Percentiles rank a stretch among this genome's conserved stretches.
These are phyloP conservation scores for Mrakia blollopis DNA, from an alignment of 768 basidiomycete species.

Conservation along the genomic window DNA sequence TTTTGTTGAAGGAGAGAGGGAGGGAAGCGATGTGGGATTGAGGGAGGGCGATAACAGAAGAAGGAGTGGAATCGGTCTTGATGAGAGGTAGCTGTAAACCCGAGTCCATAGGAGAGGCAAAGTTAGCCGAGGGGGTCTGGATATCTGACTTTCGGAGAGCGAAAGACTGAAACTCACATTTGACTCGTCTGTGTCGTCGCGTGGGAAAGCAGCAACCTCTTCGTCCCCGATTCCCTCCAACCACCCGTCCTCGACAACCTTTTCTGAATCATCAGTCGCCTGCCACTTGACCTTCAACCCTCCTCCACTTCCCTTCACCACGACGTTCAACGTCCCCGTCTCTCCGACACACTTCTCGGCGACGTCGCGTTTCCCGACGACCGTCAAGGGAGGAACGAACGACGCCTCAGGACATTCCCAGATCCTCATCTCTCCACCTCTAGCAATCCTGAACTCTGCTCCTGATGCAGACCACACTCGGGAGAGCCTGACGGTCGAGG, in stretches of 20 bases:
- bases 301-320: constrained; percentile 50
- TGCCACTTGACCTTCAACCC: constrained; percentile 67
- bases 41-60: constrained; percentile 58
- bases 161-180: not conserved
- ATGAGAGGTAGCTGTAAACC: constrained; percentile 31
- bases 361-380: constrained; percentile 21
- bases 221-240: constrained; percentile 78
- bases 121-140: too few species aligned
- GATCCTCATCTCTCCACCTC: constrained; percentile 11
- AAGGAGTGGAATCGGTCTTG: constrained; percentile 61
- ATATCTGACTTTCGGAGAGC: too few species aligned
- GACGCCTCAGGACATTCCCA: constrained; percentile 22
- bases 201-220: constrained; percentile 37
- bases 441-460: constrained; percentile 11
- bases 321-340: constrained; percentile 48
- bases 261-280: constrained; percentile 57
- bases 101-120: not conserved
- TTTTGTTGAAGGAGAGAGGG: constrained; percentile 16
- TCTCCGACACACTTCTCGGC: constrained; percentile 58
- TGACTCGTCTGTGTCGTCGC: not conserved
- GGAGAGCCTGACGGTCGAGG: constrained; percentile 70
- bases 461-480: constrained; percentile 48
- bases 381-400: not conserved
- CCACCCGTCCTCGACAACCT: constrained; percentile 59
- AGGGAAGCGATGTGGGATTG: constrained; percentile 55